Evolutionary conservation across 2,329 filamentous ascomycete species (phyloP).

Genomic region (Colletotrichum agaves): DNA sequence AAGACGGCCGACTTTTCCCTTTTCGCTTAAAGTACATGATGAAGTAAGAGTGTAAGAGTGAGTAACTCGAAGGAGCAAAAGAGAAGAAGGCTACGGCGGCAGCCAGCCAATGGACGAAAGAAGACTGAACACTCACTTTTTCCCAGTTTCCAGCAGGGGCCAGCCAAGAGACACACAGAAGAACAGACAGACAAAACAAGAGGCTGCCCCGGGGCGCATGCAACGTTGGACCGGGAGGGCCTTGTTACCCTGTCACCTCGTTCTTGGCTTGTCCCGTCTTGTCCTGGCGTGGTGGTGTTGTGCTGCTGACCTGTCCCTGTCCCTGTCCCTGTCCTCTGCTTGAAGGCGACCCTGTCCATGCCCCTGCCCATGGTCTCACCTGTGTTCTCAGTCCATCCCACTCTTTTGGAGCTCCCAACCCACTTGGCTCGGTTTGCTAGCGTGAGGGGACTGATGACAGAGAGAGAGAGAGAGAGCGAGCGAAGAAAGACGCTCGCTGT

Average conservation of each 20-base stretch:
- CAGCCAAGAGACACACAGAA: background rate
- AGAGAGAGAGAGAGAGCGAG: background rate
- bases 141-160: background rate
- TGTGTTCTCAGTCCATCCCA: background rate
- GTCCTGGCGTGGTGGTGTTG: background rate
- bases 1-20: no score
- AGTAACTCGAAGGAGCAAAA: background rate
- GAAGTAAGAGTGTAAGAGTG: no score
- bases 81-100: conserved; percentile 7
- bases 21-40: no score
- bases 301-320: conserved; percentile 9
- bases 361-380: background rate
- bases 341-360: background rate
- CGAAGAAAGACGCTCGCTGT: no score
- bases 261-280: background rate
- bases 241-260: conserved; percentile 27
- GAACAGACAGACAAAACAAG: background rate
- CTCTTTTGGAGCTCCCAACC: background rate
- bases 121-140: conserved; percentile 21
- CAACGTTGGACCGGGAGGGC: conserved; percentile 32
- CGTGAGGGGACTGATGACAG: no score
- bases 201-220: conserved; percentile 32
- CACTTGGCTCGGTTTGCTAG: background rate
- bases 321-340: background rate
- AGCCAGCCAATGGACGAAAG: conserved; percentile 30